These are phyloP conservation scores for Speleostelium caveatum DNA, from an alignment of 78 protist species.

Conservation along the genomic window DNA sequence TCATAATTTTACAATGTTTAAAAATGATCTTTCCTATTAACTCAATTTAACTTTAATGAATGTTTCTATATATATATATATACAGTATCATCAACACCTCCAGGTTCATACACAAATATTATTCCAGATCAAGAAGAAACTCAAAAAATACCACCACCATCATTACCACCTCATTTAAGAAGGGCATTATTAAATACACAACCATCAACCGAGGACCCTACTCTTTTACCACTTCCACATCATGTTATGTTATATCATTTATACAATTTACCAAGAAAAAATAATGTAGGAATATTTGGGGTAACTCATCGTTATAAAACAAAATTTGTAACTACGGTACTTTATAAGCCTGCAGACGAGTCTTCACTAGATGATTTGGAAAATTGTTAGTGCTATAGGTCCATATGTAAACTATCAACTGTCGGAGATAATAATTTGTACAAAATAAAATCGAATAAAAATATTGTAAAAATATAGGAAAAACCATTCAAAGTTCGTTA, in stretches of 20 bases:
- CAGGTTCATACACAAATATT: slow-evolving; percentile 82
- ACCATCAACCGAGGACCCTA: slow-evolving; percentile 87
- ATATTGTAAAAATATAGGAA: too few relatives aligned
- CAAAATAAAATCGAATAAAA: too few relatives aligned
- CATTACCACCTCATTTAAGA: slow-evolving; percentile 93
- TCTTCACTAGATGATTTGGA: slow-evolving; percentile 33
- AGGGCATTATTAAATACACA: slow-evolving; percentile 86
- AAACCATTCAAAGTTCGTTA: too few relatives aligned
- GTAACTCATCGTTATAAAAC: slow-evolving; percentile 87
- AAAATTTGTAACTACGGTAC: slow-evolving; percentile 91
- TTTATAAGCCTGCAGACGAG: slow-evolving; percentile 80
- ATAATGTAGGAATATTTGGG: slow-evolving; percentile 88
- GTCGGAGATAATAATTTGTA: too few relatives aligned
- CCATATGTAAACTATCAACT: too few relatives aligned
- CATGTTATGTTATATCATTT: slow-evolving; percentile 94
- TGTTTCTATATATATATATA: neutral
- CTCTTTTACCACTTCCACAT: slow-evolving; percentile 93
- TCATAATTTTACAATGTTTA: neutral
- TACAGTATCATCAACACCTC: slow-evolving; percentile 79
- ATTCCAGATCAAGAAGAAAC: slow-evolving; percentile 77
- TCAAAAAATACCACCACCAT: slow-evolving; percentile 89
- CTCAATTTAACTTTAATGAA: neutral
- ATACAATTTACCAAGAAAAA: slow-evolving; percentile 80
- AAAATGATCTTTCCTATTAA: neutral
- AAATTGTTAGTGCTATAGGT: too few relatives aligned